Base-by-base conservation (phyloP, 176 grass and related monocot genomes). In the Bromus sterilis region DNA sequence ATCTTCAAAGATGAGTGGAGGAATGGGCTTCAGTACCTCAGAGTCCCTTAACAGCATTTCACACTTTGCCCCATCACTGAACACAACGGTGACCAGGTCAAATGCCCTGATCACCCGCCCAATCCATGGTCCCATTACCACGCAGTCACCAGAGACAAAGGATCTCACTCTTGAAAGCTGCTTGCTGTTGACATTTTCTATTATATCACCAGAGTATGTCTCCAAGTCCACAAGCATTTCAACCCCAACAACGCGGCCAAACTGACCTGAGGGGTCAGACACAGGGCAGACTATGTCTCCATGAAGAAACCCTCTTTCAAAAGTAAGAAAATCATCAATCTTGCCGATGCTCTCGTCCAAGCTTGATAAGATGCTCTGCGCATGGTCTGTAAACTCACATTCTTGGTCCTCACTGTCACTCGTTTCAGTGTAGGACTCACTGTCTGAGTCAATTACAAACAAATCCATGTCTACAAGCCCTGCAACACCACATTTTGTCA, bases 61-160 rank as follows among this genome's bases (percentile, higher is more conserved):
- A 48, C 89, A 89, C 72, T 93, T 95, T 37, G 89, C 81, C 36
- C 91, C 96, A 56, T 95, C 88, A 79, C 41, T 93, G 77, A 91
- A 95, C 11, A 88, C 31, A 81, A 99, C 41, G 29, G 83, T 99
- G 53, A 93, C 93, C 56, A 87, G 67, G 84, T 99, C 93, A 87
- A 90, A 93, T 72, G 85, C 91, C 64, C 65, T 89, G 53, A 93
- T 90, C 41, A 99, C 91, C 49, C 83, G 85, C 35, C 96, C 96
- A 83, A 99, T 86, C 96, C 96, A 99, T 79, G 93, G 83, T 46
- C 96, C 96, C 93, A 86, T 87, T 72, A 95, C 82, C 66, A 99
- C 93, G 1, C 64, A 75, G 66, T 99, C 96, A 28, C 93, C 96
- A 21, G 87, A 70, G 74, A 89, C 83, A 82, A 99, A 95, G 42